phyloP scores from a whole-genome alignment of 306 rosid genomes.

The Neltuma alba region DNA sequence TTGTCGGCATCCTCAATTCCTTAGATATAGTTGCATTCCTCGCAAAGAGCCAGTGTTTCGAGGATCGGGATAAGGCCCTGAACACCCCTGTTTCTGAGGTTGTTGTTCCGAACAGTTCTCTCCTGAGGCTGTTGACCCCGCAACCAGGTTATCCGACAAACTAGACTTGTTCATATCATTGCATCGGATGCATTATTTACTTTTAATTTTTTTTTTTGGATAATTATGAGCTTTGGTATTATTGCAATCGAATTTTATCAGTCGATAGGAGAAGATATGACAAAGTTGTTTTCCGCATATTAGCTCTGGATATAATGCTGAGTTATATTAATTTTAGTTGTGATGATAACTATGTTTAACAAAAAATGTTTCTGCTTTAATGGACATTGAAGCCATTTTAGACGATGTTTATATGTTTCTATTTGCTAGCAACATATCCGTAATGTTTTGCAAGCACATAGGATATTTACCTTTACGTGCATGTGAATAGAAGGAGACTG shows the following conservation, averaged over 20 bases:
- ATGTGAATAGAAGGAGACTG: neutral
- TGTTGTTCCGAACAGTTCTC: slow-evolving; percentile 56
- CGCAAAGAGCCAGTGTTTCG: slow-evolving; percentile 65
- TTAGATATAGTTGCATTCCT: slow-evolving; percentile 89
- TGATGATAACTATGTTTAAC: neutral
- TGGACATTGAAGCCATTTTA: neutral
- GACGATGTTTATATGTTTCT: neutral
- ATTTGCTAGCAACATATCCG: neutral
- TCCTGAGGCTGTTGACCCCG: slow-evolving; percentile 90
- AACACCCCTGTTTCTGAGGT: slow-evolving; percentile 76
- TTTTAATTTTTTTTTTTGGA: neutral
- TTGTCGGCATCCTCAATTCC: slow-evolving; percentile 87
- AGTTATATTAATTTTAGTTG: slow-evolving; percentile 7
- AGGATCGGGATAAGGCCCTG: slow-evolving; percentile 85
- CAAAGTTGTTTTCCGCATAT: neutral
- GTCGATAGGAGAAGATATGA: neutral
- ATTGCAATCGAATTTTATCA: neutral
- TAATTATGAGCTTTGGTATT: neutral
- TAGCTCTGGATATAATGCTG: neutral
- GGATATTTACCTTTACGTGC: neutral
- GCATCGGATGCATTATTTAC: neutral
- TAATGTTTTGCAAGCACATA: neutral
- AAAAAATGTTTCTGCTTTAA: neutral
- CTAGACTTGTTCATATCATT: neutral
- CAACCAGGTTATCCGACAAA: slow-evolving; percentile 44